Conservation (phyloP, 129 eudicot genomes). For the Dittrichia graveolens region DNA sequence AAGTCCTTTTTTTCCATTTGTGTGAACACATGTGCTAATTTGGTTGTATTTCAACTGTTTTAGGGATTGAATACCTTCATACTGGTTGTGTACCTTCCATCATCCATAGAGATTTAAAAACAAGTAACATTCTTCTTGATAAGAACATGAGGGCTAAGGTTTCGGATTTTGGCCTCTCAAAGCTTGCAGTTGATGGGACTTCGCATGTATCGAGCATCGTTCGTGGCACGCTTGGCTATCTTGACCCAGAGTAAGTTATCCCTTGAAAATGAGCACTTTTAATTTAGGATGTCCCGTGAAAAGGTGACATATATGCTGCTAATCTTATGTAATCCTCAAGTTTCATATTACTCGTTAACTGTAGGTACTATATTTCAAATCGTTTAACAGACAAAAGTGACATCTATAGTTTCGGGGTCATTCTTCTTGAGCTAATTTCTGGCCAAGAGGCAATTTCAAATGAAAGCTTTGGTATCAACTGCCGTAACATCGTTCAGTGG, state of each 20-base stretch:
- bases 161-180: constrained; percentile 98
- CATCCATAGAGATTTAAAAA: constrained; percentile 91
- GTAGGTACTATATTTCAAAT: constrained; percentile 95
- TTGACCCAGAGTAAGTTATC: constrained; percentile 89
- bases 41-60: constrained; percentile 25
- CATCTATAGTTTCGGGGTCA: constrained; percentile 93
- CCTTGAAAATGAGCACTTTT: background rate
- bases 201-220: constrained; percentile 98
- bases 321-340: background rate
- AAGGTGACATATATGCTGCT: background rate
- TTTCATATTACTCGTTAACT: constrained; percentile 21
- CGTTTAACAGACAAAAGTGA: constrained; percentile 95
- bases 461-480: constrained; percentile 80
- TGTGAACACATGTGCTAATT: background rate
- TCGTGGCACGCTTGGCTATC: constrained; percentile 98
- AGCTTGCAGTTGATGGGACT: constrained; percentile 90
- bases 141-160: constrained; percentile 94
- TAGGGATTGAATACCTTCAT: constrained; percentile 98
- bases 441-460: constrained; percentile 98
- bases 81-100: constrained; percentile 98
- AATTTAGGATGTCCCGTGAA: constrained; percentile 8
- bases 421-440: constrained; percentile 92
- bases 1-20: background rate
- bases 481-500: constrained; percentile 97
- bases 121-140: constrained; percentile 96